phyloP scores from a whole-genome alignment of 495 filamentous ascomycete genomes.

The Podospora conica region DNA sequence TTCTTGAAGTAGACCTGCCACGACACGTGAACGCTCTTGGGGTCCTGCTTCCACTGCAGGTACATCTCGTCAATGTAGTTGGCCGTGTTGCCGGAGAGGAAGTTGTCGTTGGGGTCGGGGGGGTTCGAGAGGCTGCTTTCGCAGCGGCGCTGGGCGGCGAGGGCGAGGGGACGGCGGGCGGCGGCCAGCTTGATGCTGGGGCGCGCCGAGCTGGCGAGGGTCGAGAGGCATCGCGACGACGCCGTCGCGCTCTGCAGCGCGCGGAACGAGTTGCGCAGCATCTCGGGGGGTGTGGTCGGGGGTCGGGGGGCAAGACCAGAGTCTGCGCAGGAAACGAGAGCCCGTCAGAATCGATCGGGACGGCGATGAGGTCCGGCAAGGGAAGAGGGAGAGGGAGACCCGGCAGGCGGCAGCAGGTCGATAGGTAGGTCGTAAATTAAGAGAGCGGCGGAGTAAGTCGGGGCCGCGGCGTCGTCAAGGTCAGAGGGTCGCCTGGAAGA shows the following conservation, averaged over 20 bases:
- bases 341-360: conserved; percentile 6
- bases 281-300: conserved; percentile 34
- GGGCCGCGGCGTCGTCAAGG: neutral
- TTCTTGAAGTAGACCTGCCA: conserved; percentile 99
- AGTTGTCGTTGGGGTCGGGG: conserved; percentile 83
- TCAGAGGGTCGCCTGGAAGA: conserved; percentile 5
- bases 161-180: conserved; percentile 45
- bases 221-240: conserved; percentile 35
- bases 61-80: conserved; percentile 99
- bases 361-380: conserved; percentile 9
- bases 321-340: conserved; percentile 24
- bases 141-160: conserved; percentile 43
- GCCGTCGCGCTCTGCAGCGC: conserved; percentile 27
- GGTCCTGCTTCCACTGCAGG: conserved; percentile 90
- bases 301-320: conserved; percentile 18
- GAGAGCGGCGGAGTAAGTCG: conserved; percentile 50
- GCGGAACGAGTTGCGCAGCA: conserved; percentile 39
- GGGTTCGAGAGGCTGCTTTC: conserved; percentile 38
- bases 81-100: conserved; percentile 88
- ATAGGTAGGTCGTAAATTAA: neutral
- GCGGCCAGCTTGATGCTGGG: conserved; percentile 29
- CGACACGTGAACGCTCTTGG: conserved; percentile 89
- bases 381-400: conserved; percentile 19
- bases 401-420: too few species aligned
- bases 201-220: conserved; percentile 35